A percentile compares a stretch with the other conserved stretches of the same genome.
These are phyloP conservation scores for Leucocoprinus birnbaumii DNA, from an alignment of 768 basidiomycete genomes.

Conservation along the genomic window DNA sequence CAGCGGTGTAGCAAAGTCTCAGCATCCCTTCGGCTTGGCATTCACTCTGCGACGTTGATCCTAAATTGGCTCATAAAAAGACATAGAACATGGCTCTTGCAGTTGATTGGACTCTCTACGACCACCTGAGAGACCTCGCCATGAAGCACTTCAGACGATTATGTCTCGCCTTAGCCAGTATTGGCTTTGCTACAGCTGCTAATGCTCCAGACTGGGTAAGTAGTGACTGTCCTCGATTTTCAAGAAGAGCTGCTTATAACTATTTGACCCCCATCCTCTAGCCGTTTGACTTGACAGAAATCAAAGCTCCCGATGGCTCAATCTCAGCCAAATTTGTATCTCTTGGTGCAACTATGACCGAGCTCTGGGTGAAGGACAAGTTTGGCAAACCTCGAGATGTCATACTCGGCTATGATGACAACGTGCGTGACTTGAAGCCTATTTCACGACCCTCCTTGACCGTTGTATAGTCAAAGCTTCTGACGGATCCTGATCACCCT, in stretches of 20 bases:
- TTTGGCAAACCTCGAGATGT: conserved; percentile 46
- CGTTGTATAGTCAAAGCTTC: conserved; percentile 29
- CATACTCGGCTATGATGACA: conserved; percentile 57
- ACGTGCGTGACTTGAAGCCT: conserved; percentile 25
- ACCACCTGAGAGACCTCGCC: not conserved
- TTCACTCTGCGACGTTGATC: conserved; percentile 7
- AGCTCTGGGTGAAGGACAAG: conserved; percentile 55
- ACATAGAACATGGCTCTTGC: not conserved
- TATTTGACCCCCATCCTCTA: conserved; percentile 14
- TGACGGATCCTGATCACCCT: conserved; percentile 44
- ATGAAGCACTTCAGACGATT: conserved; percentile 5
- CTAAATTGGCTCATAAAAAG: not conserved
- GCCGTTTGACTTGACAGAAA: conserved; percentile 46
- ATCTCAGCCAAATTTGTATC: conserved; percentile 56
- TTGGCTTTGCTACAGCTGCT: not conserved
- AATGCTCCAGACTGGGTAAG: conserved; percentile 1
- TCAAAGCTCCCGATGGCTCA: conserved; percentile 52
- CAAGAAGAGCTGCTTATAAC: not conserved
- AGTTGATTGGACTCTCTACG: not conserved
- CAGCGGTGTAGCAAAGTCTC: not conserved
- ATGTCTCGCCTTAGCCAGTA: not conserved
- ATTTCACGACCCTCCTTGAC: not conserved
- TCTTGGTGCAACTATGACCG: conserved; percentile 53
- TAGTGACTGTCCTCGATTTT: not conserved
- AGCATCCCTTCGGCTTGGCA: not conserved